A percentile compares a stretch with the other conserved stretches of the same genome.
Conservation (phyloP, 148 eudicot species). For the Vaccinium corymbosum region DNA sequence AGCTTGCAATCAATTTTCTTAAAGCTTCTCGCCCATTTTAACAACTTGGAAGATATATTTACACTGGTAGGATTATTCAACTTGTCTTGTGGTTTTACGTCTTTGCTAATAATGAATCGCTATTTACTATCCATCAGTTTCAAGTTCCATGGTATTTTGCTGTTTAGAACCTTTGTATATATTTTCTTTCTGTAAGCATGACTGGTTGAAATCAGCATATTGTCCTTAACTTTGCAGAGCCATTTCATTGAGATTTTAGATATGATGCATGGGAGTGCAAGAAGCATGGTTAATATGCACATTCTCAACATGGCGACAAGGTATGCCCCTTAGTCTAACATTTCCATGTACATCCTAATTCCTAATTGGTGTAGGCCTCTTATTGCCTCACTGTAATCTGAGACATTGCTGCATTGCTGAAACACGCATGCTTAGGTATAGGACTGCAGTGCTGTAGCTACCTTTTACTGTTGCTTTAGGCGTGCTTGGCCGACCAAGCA, state of each 20-base stretch:
- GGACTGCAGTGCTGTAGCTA: neutral
- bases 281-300: slow-evolving; percentile 43
- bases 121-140: neutral
- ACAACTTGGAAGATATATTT: slow-evolving; percentile 46
- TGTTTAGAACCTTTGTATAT: neutral
- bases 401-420: neutral
- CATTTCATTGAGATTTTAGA: slow-evolving; percentile 56
- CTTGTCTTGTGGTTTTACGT: neutral
- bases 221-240: slow-evolving; percentile 36
- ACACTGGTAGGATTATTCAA: slow-evolving; percentile 41
- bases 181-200: neutral
- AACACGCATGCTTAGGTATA: neutral
- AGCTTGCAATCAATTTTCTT: slow-evolving; percentile 57
- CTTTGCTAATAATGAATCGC: neutral
- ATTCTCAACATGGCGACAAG: slow-evolving; percentile 59
- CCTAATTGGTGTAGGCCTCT: neutral
- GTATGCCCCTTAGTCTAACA: slow-evolving; percentile 25
- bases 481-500: neutral
- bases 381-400: neutral
- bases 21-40: slow-evolving; percentile 52
- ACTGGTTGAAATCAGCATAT: neutral
- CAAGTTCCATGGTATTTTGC: neutral
- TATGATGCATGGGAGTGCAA: slow-evolving; percentile 62
- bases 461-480: neutral
- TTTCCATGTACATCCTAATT: neutral